Conservation (phyloP, 1,284 basidiomycete species). For the Rhodofomes roseus region DNA sequence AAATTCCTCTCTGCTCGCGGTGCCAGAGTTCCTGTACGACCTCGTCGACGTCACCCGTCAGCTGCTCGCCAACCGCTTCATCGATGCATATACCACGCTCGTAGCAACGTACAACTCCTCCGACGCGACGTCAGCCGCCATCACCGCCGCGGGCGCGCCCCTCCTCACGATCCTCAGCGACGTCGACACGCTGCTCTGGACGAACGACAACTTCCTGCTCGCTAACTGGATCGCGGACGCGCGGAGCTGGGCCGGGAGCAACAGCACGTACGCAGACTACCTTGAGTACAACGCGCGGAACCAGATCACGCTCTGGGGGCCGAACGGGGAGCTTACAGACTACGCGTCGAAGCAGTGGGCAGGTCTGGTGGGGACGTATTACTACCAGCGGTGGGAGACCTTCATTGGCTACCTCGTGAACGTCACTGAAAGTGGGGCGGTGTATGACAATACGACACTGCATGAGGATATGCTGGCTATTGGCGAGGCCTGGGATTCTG, state of each 20-base stretch:
- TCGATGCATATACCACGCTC: conserved; percentile 31
- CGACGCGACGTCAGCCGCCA: conserved; percentile 14
- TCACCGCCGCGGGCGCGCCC: conserved; percentile 22
- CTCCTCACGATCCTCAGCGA: conserved; percentile 33
- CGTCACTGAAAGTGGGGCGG: conserved; percentile 23
- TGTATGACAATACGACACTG: conserved; percentile 29
- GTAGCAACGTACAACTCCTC: conserved; percentile 24
- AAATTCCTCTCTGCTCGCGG: conserved; percentile 16
- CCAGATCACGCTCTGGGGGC: conserved; percentile 44
- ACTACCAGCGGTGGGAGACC: conserved; percentile 32
- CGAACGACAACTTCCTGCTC: conserved; percentile 34
- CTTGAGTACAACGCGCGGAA: conserved; percentile 40
- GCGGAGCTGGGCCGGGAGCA: conserved; percentile 25
- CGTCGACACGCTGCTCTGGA: conserved; percentile 34
- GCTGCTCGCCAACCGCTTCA: conserved; percentile 37
- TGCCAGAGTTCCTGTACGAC: conserved; percentile 38
- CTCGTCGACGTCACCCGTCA: conserved; percentile 40
- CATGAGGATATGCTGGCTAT: conserved; percentile 26
- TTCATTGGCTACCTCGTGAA: conserved; percentile 33
- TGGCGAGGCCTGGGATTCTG: conserved; percentile 29
- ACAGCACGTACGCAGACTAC: conserved; percentile 30
- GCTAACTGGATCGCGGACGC: conserved; percentile 37
- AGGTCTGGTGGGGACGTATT: conserved; percentile 38
- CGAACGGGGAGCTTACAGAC: conserved; percentile 37
- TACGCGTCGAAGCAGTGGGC: conserved; percentile 46